Conservation (phyloP, 1,284 basidiomycete species). For the Coniferiporia weirii region DNA sequence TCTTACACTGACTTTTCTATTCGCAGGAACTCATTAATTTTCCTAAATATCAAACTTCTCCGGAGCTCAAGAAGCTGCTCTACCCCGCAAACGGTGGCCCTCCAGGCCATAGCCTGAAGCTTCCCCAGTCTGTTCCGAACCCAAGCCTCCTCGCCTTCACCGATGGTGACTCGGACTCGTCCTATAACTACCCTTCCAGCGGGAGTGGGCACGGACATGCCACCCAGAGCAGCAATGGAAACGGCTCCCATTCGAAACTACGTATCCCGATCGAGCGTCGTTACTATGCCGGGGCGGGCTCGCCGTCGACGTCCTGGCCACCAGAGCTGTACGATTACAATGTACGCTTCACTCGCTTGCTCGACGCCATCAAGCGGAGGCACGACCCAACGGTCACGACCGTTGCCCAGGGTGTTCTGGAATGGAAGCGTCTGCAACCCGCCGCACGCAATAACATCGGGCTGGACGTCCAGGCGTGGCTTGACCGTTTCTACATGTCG, state of each 20-base stretch:
- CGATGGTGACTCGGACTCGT: neutral
- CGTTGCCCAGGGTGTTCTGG: slow-evolving; percentile 85
- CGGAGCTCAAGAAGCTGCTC: slow-evolving; percentile 65
- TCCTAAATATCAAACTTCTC: slow-evolving; percentile 67
- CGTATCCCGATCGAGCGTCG: slow-evolving; percentile 72
- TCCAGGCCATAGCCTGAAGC: slow-evolving; percentile 28
- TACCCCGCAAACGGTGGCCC: slow-evolving; percentile 40
- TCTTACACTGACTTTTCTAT: slow-evolving; percentile 10
- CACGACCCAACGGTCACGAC: slow-evolving; percentile 99
- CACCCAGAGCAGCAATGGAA: slow-evolving; percentile 29
- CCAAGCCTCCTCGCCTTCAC: slow-evolving; percentile 42
- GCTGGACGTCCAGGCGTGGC: slow-evolving; percentile 89
- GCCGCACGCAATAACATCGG: slow-evolving; percentile 53
- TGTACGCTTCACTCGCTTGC: slow-evolving; percentile 79
- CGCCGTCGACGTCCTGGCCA: slow-evolving; percentile 72
- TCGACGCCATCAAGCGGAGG: slow-evolving; percentile 89
- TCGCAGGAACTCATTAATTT: slow-evolving; percentile 82
- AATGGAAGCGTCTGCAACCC: slow-evolving; percentile 66
- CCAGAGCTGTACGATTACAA: slow-evolving; percentile 96
- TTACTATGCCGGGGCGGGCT: slow-evolving; percentile 72
- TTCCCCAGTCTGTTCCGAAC: slow-evolving; percentile 70
- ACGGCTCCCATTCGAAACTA: slow-evolving; percentile 39
- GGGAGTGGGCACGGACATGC: slow-evolving; percentile 23
- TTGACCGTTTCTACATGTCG: slow-evolving; percentile 97
- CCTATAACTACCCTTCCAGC: slow-evolving; percentile 24